Conservation (phyloP, 345 rosid species). For the Eucalyptus erythrocorys region DNA sequence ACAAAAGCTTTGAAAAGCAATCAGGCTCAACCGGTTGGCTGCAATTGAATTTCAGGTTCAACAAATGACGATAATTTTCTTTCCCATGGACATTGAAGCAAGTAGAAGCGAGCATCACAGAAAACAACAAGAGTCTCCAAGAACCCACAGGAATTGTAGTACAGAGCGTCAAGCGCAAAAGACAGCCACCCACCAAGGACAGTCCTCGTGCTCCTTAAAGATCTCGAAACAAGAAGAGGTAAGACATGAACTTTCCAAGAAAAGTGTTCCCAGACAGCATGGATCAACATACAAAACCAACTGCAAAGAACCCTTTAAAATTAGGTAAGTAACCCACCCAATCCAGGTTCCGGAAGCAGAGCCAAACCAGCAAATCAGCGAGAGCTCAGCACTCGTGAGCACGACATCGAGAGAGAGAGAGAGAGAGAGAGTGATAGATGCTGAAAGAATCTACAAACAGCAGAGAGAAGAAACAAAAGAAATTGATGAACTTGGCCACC, state of each 20-base stretch:
- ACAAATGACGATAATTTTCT: not conserved
- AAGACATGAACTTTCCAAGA: not conserved
- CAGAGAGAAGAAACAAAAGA: not conserved
- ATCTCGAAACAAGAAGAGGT: not conserved
- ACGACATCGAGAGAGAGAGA: not conserved
- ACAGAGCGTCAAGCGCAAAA: not conserved
- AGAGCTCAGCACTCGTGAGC: constrained; percentile 1
- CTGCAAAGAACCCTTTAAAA: not conserved
- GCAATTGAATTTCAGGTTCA: not conserved
- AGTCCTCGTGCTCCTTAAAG: not conserved
- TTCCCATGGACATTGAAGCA: not conserved
- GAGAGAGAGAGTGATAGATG: constrained; percentile 5
- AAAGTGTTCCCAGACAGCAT: not conserved
- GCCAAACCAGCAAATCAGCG: constrained; percentile 10
- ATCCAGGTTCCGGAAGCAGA: constrained; percentile 11
- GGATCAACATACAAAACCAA: not conserved
- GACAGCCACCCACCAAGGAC: not conserved
- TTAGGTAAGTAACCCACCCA: constrained; percentile 10
- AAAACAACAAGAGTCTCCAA: not conserved
- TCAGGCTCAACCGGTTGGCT: not conserved
- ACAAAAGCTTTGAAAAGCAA: not conserved
- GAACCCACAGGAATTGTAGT: not conserved
- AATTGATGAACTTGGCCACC: constrained; percentile 10
- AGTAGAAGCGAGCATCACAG: not conserved
- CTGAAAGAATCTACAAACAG: not conserved